phyloP scores from a whole-genome alignment of 305 asterid species.

The Andrographis paniculata region DNA sequence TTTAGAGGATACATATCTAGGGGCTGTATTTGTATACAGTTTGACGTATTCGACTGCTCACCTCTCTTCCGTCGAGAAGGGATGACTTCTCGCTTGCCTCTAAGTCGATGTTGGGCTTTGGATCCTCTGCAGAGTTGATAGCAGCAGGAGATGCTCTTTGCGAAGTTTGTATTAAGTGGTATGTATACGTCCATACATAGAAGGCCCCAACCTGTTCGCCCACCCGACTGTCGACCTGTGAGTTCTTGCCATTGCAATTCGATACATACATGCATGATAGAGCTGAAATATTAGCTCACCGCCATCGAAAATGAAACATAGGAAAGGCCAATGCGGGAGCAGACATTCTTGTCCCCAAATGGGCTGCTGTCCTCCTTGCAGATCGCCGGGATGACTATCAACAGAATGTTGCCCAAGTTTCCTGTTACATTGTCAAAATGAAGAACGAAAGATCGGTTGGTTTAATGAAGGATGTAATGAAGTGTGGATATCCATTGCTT shows the following conservation, averaged over 20 bases:
- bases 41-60: neutral
- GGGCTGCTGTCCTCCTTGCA: slow-evolving; percentile 76
- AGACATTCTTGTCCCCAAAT: slow-evolving; percentile 54
- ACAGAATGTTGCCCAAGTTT: slow-evolving; percentile 71
- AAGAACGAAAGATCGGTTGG: neutral
- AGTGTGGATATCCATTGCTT: too few species aligned
- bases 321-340: slow-evolving; percentile 53
- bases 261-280: too few species aligned
- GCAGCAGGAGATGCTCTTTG: slow-evolving; percentile 27
- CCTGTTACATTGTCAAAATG: slow-evolving; percentile 41
- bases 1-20: neutral
- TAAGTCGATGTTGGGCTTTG: slow-evolving; percentile 43
- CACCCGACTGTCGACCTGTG: slow-evolving; percentile 9
- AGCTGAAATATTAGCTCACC: slow-evolving; percentile 27
- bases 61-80: slow-evolving; percentile 39
- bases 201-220: slow-evolving; percentile 58
- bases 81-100: slow-evolving; percentile 41
- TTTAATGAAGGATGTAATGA: too few species aligned
- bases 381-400: slow-evolving; percentile 74
- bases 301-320: slow-evolving; percentile 86
- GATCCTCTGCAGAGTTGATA: slow-evolving; percentile 19
- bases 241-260: neutral
- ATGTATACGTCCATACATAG: slow-evolving; percentile 69
- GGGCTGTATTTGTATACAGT: neutral
- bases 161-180: slow-evolving; percentile 45